Evolutionary conservation across 2,329 filamentous ascomycete genomes (phyloP).

Genomic region (Aspergillus arachidicola): DNA sequence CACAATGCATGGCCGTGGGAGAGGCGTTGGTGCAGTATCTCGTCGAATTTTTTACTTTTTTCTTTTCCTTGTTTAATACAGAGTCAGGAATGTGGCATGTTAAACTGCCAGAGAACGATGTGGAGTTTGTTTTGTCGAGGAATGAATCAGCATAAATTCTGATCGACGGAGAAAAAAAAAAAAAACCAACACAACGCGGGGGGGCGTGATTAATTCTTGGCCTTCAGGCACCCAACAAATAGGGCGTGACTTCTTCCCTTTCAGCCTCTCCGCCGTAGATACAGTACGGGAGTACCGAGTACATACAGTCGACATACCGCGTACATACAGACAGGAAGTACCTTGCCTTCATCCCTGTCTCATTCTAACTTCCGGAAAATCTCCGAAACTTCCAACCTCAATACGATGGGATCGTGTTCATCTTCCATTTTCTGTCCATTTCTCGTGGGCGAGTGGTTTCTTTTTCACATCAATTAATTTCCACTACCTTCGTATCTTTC

Average conservation of each 20-base stretch:
- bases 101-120: not conserved
- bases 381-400: not conserved
- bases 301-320: not conserved
- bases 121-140: not conserved
- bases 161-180: not conserved
- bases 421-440: not conserved
- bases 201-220: not conserved
- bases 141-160: not conserved
- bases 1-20: not conserved
- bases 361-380: slow-evolving; percentile 10
- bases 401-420: not conserved
- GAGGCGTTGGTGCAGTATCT: not conserved
- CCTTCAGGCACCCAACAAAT: not conserved
- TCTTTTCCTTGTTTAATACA: not conserved
- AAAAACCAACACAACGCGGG: not conserved
- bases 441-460: not conserved
- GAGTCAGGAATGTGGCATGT: not conserved
- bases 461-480: not conserved
- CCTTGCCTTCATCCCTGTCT: not conserved
- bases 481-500: not conserved
- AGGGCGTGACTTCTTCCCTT: not conserved
- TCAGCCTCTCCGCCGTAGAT: not conserved
- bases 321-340: not conserved
- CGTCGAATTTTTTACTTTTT: not conserved
- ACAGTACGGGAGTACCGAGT: not conserved